A percentile compares a stretch with the other conserved stretches of the same genome.
Evolutionary conservation across 2,329 filamentous ascomycete species (phyloP).

Genomic region (Alternaria ventricosa): DNA sequence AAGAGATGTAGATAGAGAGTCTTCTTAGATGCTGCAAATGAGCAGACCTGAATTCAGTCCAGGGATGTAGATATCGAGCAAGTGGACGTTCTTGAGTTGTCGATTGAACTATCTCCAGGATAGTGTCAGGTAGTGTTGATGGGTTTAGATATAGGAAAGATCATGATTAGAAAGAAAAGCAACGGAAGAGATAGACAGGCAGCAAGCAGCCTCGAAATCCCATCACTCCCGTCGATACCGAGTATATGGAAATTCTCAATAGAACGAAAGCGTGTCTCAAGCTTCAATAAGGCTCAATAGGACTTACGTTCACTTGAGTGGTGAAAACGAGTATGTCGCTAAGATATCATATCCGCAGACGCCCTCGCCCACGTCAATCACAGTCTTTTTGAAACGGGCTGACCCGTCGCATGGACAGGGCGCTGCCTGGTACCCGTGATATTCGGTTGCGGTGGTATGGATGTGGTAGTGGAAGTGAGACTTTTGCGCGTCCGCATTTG

Average conservation of each 20-base stretch:
- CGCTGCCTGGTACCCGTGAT: not conserved
- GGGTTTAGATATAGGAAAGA: not conserved
- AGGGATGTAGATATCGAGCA: not conserved
- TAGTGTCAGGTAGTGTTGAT: not conserved
- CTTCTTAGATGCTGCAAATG: not conserved
- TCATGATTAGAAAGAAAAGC: not conserved
- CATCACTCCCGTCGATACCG: not conserved
- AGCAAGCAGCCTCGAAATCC: not conserved
- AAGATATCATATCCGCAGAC: not conserved
- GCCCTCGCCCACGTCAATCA: slow-evolving; percentile 1
- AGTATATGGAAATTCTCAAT: slow-evolving; percentile 10
- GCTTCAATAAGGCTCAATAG: slow-evolving; percentile 37
- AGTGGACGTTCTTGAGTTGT: not conserved
- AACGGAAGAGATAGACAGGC: not conserved
- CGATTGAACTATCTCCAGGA: slow-evolving; percentile 3
- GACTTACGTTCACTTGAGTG: slow-evolving; percentile 10
- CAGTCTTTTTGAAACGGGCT: slow-evolving; percentile 9
- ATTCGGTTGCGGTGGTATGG: slow-evolving; percentile 3
- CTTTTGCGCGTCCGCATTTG: slow-evolving; percentile 29
- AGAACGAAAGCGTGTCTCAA: slow-evolving; percentile 16
- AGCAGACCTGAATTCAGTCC: not conserved
- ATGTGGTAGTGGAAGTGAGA: slow-evolving; percentile 24
- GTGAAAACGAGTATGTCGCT: slow-evolving; percentile 20
- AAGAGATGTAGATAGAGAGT: not conserved
- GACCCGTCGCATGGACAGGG: slow-evolving; percentile 8